phyloP scores from a whole-genome alignment of 1,139 yeast genomes.

The Hyphopichia burtonii region DNA sequence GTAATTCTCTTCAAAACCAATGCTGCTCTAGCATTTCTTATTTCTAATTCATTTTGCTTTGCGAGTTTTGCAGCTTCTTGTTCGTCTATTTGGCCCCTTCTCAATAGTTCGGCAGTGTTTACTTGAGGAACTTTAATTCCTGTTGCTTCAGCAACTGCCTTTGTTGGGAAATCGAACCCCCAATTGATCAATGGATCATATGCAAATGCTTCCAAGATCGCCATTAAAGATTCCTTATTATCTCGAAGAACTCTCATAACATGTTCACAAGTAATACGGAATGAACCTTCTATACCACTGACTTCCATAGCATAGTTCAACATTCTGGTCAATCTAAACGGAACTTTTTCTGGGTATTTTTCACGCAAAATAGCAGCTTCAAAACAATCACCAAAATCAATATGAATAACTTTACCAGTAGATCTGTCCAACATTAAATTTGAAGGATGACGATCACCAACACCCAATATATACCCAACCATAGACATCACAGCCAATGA shows the following conservation, averaged over 20 bases:
- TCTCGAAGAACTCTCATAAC: slow-evolving; percentile 94
- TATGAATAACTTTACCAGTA: slow-evolving; percentile 94
- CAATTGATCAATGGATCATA: slow-evolving; percentile 97
- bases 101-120: slow-evolving; percentile 64
- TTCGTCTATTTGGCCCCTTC: slow-evolving; percentile 74
- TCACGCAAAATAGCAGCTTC: slow-evolving; percentile 97
- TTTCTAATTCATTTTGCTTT: slow-evolving; percentile 72
- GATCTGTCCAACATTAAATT: slow-evolving; percentile 91
- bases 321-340: slow-evolving; percentile 96
- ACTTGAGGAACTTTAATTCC: slow-evolving; percentile 66
- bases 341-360: slow-evolving; percentile 97
- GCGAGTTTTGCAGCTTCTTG: slow-evolving; percentile 72
- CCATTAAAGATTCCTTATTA: slow-evolving; percentile 95
- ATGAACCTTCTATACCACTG: slow-evolving; percentile 97
- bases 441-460: slow-evolving; percentile 98
- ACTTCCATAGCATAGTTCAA: slow-evolving; percentile 98
- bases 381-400: slow-evolving; percentile 98
- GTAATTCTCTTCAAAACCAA: slow-evolving; percentile 87
- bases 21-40: slow-evolving; percentile 88
- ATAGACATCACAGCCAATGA: slow-evolving; percentile 98
- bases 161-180: slow-evolving; percentile 94
- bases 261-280: slow-evolving; percentile 93
- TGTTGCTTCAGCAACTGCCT: slow-evolving; percentile 70
- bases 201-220: slow-evolving; percentile 96
- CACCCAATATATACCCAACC: slow-evolving; percentile 94